Evolutionary conservation across 2,329 filamentous ascomycete species (phyloP), one percentile per base, ranked within the genome.

Genomic region (Xylaria multiplex): DNA sequence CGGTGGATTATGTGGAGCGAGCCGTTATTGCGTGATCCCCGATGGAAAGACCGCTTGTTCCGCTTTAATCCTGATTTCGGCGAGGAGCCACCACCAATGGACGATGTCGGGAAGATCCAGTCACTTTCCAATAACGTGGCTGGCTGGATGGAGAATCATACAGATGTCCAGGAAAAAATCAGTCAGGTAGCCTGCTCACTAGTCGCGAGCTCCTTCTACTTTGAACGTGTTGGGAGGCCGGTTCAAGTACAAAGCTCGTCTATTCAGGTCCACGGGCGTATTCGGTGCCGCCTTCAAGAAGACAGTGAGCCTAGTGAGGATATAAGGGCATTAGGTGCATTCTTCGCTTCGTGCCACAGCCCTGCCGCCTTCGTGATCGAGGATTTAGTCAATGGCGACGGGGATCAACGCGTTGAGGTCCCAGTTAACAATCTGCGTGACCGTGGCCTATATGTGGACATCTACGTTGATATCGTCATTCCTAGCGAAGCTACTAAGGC

Each of bases 171-270:
- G 24, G n/a, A 55, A 32, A 16, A 27, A 27, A 49, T 48, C n/a
- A 27, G 40, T 2, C 6, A 37, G 9, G 27, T 59, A 8, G 56
- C 56, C 1, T 49, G 56, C 16, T 19, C 14, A 16, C 42, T 59
- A 7, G 43, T 59, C 11, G 56, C 56, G 2, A 59, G 56, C 46
- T 59, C 56, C 2, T 59, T 59, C 30, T 59, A 59, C 56, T 59
- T 14, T 43, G 42, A 48, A 13, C 56, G 56, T 2, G 14, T 9
- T 8, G 57, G 32, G 3, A 24, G 27, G n/a, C 30, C 57, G 5
- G 9, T 9, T 2, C 40, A 50, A n/a, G 9, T 13, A 11, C 2
- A 37, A 40, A 6, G 49, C 57, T 49, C 43, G 11, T 19, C 14
- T n/a, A n/a, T 50, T n/a, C 43, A 49, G 24, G 13, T 56, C 14